Evolutionary conservation across 371 early-diverging fungal species (phyloP).

Genomic region (Mortierella sp.): DNA sequence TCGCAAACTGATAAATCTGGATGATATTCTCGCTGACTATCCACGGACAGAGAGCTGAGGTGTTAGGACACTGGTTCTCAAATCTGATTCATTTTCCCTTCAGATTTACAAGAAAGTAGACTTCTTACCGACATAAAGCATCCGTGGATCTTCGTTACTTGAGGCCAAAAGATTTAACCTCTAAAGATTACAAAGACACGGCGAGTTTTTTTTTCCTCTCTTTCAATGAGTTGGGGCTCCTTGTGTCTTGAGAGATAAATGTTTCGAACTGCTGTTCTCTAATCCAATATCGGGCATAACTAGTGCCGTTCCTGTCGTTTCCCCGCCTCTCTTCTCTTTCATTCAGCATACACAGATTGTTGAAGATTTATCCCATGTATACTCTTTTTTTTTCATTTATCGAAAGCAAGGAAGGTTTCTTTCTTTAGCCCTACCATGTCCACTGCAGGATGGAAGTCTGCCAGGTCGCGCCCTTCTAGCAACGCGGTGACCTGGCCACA

Average conservation of each 20-base stretch:
- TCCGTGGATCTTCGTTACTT: slow-evolving; percentile 39
- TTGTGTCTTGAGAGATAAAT: too few relatives aligned
- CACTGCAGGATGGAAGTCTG: slow-evolving; percentile 9
- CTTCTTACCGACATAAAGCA: slow-evolving; percentile 33
- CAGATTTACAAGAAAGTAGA: not conserved
- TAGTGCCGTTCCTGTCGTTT: too few relatives aligned
- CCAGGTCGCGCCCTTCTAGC: slow-evolving; percentile 35
- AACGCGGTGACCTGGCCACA: slow-evolving; percentile 42
- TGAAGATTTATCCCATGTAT: too few relatives aligned
- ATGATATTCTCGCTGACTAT: slow-evolving; percentile 20
- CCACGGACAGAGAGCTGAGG: not conserved
- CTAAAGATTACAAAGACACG: slow-evolving; percentile 7
- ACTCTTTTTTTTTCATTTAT: not conserved
- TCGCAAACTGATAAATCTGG: slow-evolving; percentile 38
- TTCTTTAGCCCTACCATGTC: slow-evolving; percentile 24
- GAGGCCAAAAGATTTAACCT: slow-evolving; percentile 43
- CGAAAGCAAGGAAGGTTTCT: not conserved
- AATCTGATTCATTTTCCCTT: not conserved
- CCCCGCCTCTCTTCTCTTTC: too few relatives aligned
- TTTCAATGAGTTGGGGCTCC: too few relatives aligned
- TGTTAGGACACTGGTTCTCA: not conserved
- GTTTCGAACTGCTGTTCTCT: not conserved
- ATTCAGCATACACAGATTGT: too few relatives aligned
- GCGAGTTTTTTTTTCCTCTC: not conserved
- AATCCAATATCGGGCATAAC: too few relatives aligned